Evolutionary conservation across 116 monocot genomes (phyloP).

Genomic region (Zostera marina): DNA sequence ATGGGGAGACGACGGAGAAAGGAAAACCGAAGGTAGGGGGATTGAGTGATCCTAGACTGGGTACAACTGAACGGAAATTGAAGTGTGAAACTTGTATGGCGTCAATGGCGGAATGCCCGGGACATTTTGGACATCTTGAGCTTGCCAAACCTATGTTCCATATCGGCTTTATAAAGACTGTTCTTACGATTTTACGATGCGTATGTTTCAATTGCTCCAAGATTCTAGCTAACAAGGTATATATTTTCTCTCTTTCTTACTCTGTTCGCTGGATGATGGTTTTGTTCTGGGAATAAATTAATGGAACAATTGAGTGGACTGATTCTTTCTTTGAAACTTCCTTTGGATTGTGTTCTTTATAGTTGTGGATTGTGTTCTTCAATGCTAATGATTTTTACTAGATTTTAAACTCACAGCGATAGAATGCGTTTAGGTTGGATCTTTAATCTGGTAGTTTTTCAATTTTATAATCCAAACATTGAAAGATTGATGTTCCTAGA

Average conservation of each 20-base stretch:
- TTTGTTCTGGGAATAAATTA: too few species aligned
- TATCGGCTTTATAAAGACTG: conserved; percentile 94
- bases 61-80: conserved; percentile 92
- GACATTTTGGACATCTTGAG: conserved; percentile 98
- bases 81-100: conserved; percentile 98
- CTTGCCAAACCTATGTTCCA: conserved; percentile 99
- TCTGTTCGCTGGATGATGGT: too few species aligned
- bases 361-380: too few species aligned
- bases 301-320: too few species aligned
- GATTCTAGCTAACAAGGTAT: conserved; percentile 83
- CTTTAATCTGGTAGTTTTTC: too few species aligned
- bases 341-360: too few species aligned
- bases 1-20: conserved; percentile 75
- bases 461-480: too few species aligned
- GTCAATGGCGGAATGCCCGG: conserved; percentile 93
- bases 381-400: too few species aligned
- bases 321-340: too few species aligned
- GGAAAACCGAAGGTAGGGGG: conserved; percentile 89
- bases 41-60: conserved; percentile 75
- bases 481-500: too few species aligned
- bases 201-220: conserved; percentile 99
- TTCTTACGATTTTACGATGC: conserved; percentile 79
- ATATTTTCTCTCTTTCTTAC: conserved; percentile 1
- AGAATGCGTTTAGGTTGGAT: too few species aligned
- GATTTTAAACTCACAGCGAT: too few species aligned